These are phyloP conservation scores for Mucor circinelloides DNA, from an alignment of 371 early-diverging fungal genomes.

Conservation along the genomic window DNA sequence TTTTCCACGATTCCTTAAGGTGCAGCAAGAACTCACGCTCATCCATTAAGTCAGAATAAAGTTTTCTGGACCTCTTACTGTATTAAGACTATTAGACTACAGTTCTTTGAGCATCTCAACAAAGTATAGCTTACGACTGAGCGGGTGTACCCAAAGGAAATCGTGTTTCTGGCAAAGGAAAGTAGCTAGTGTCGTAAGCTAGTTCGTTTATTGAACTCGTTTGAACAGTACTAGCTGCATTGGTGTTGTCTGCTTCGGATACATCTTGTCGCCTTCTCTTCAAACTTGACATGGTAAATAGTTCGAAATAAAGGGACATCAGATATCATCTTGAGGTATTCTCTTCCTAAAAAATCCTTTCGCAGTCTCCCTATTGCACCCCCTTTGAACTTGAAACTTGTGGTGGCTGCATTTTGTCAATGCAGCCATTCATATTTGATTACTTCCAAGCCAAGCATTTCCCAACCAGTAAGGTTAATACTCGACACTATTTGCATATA, in stretches of 20 bases:
- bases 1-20: constrained; percentile 8
- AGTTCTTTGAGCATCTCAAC: neutral
- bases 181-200: neutral
- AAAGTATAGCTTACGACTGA: neutral
- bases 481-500: neutral
- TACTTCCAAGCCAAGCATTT: neutral
- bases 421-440: neutral
- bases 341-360: neutral
- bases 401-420: neutral
- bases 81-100: neutral
- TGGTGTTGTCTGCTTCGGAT: neutral
- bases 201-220: neutral
- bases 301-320: neutral
- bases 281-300: neutral
- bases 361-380: neutral
- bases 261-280: neutral
- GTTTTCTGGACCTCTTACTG: constrained; percentile 10
- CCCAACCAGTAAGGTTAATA: neutral
- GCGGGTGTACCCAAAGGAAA: constrained; percentile 12
- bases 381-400: neutral
- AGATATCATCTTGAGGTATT: neutral
- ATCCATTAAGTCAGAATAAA: constrained; percentile 9
- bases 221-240: neutral
- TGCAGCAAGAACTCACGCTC: constrained; percentile 10
- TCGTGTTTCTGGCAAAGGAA: constrained; percentile 1